Percentiles rank a stretch among this genome's conserved stretches.
Conservation (phyloP, 495 filamentous ascomycete species). For the Cenococcum geophilum region DNA sequence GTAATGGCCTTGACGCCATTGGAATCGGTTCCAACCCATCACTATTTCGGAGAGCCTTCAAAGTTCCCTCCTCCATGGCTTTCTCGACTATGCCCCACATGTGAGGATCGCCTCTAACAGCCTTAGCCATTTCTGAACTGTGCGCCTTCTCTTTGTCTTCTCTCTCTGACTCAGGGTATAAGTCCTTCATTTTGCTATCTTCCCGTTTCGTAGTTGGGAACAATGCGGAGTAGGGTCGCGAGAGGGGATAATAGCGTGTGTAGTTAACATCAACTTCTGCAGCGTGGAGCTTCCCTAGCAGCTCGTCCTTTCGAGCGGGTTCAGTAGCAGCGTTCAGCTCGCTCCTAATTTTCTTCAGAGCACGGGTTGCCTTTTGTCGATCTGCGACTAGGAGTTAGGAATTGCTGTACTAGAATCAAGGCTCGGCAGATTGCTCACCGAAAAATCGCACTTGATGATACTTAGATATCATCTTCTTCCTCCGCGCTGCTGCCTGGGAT, state of each 20-base stretch:
- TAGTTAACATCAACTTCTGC: conserved; percentile 80
- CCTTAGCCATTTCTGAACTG: neutral
- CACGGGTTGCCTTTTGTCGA: conserved; percentile 72
- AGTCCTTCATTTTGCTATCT: neutral
- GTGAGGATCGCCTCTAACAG: conserved; percentile 44
- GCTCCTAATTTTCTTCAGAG: conserved; percentile 57
- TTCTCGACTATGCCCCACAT: conserved; percentile 67
- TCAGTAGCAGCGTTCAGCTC: conserved; percentile 46
- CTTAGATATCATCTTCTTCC: conserved; percentile 68
- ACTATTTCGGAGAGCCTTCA: conserved; percentile 45
- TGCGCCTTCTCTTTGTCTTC: conserved; percentile 11
- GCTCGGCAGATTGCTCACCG: conserved; percentile 44
- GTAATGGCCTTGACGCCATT: neutral
- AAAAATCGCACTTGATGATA: conserved; percentile 96
- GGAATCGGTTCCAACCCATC: conserved; percentile 36
- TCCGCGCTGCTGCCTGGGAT: conserved; percentile 41
- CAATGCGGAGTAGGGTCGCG: conserved; percentile 71
- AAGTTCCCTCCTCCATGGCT: conserved; percentile 58
- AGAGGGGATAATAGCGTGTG: conserved; percentile 71
- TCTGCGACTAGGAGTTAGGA: conserved; percentile 48
- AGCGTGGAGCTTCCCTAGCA: conserved; percentile 47
- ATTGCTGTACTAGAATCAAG: neutral
- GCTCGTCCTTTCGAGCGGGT: conserved; percentile 44
- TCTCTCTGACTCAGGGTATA: conserved; percentile 4
- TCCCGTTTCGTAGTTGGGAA: conserved; percentile 47